Percentiles rank a stretch among this genome's conserved stretches.
Evolutionary conservation across 305 asterid species (phyloP).

Genomic region (Caryopteris hybrid): DNA sequence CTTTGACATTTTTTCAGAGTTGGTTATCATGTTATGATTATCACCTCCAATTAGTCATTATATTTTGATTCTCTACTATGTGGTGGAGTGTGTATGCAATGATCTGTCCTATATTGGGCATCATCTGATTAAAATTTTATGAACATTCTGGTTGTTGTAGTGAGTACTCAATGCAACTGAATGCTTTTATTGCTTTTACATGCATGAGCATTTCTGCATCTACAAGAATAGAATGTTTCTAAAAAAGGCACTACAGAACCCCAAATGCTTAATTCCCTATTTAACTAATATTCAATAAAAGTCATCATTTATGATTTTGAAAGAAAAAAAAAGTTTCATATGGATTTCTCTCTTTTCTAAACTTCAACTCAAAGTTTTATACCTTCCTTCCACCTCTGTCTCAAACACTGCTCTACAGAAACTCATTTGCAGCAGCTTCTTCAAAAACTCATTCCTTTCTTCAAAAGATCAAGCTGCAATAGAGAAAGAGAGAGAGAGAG

Average conservation of each 20-base stretch:
- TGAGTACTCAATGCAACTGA: slow-evolving; percentile 95
- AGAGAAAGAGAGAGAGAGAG: too few species aligned
- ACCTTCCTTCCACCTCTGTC: slow-evolving; percentile 30
- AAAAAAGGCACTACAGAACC: too few species aligned
- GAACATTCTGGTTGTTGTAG: slow-evolving; percentile 38
- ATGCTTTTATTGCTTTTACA: too few species aligned
- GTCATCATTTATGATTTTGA: too few species aligned
- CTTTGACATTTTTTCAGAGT: not conserved
- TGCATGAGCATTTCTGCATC: too few species aligned
- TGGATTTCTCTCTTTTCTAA: not conserved
- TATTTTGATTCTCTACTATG: too few species aligned
- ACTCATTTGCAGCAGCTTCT: slow-evolving; percentile 12
- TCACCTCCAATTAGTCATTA: not conserved
- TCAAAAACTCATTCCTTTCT: slow-evolving; percentile 19
- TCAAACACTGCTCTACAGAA: not conserved
- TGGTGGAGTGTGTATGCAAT: not conserved
- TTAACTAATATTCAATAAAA: too few species aligned
- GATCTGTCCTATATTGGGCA: not conserved
- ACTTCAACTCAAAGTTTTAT: slow-evolving; percentile 17
- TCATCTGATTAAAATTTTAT: slow-evolving; percentile 10
- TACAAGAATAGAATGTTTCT: too few species aligned
- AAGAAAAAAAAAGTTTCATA: too few species aligned
- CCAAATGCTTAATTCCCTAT: too few species aligned
- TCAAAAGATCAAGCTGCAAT: not conserved
- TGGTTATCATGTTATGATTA: not conserved